These are phyloP conservation scores for Coemansia sp. DNA, from an alignment of 192 early-diverging fungal species.

Conservation along the genomic window DNA sequence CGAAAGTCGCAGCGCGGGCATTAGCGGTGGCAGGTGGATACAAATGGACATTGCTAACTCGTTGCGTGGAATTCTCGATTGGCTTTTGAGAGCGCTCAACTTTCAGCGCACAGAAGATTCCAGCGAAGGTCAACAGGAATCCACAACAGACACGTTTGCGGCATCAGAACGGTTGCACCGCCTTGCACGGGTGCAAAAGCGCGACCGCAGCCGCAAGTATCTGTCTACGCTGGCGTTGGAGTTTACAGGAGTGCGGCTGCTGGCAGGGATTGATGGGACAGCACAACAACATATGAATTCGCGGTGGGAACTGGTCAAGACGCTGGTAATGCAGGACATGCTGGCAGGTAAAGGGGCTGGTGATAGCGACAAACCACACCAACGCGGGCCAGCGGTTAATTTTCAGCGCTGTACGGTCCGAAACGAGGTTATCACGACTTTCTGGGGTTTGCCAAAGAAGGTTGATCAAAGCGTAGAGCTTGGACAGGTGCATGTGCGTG, in stretches of 20 bases:
- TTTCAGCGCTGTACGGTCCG: constrained; percentile 47
- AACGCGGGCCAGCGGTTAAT: constrained; percentile 36
- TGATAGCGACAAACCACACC: constrained; percentile 33
- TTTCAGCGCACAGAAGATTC: constrained; percentile 1
- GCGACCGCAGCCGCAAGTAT: constrained; percentile 41
- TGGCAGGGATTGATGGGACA: constrained; percentile 35
- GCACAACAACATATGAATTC: constrained; percentile 48
- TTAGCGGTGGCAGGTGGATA: constrained; percentile 15
- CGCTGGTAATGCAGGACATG: constrained; percentile 54
- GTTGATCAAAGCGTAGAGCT: constrained; percentile 43
- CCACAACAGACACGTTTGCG: background rate
- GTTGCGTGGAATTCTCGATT: constrained; percentile 26
- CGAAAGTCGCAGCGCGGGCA: constrained; percentile 17
- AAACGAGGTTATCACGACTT: constrained; percentile 52
- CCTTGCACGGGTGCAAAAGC: constrained; percentile 12
- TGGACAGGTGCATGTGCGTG: constrained; percentile 43
- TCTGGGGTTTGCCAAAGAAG: constrained; percentile 53
- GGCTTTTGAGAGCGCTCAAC: constrained; percentile 28
- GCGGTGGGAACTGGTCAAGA: constrained; percentile 55
- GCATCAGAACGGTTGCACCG: constrained; percentile 5
- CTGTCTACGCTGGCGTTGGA: constrained; percentile 45
- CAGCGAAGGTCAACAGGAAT: constrained; percentile 6
- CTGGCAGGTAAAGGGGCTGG: constrained; percentile 20
- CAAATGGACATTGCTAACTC: constrained; percentile 27
- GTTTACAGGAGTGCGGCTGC: constrained; percentile 27